phyloP scores from a whole-genome alignment of 2,329 filamentous ascomycete genomes.

The Helicocarpus griseus region DNA sequence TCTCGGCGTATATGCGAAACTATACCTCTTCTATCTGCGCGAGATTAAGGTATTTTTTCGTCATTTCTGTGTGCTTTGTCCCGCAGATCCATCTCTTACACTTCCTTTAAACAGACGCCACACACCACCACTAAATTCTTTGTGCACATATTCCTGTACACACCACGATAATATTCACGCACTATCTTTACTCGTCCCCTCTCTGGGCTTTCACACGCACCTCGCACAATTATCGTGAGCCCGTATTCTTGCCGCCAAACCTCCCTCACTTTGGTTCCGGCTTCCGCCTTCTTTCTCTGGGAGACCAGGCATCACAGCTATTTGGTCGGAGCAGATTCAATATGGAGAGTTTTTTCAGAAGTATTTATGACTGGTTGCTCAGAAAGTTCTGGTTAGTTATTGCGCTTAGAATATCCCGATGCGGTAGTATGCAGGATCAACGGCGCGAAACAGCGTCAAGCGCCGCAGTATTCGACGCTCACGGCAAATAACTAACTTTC shows the following conservation, averaged over 20 bases:
- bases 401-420: slow-evolving; percentile 6
- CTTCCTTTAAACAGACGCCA: slow-evolving; percentile 1
- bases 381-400: slow-evolving; percentile 90
- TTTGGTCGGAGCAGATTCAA: slow-evolving; percentile 18
- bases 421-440: background rate
- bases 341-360: slow-evolving; percentile 89
- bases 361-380: slow-evolving; percentile 96
- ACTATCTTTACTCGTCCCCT: slow-evolving; percentile 1
- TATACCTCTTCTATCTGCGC: background rate
- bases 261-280: background rate
- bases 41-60: slow-evolving; percentile 2
- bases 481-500: slow-evolving; percentile 10
- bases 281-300: background rate
- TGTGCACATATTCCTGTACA: slow-evolving; percentile 2
- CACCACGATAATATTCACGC: slow-evolving; percentile 4
- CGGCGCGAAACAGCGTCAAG: background rate
- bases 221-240: background rate
- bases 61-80: slow-evolving; percentile 6
- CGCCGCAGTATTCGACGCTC: background rate
- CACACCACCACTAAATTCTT: slow-evolving; percentile 2
- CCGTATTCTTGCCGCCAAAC: slow-evolving; percentile 1
- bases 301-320: background rate
- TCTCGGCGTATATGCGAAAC: background rate
- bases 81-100: slow-evolving; percentile 4
- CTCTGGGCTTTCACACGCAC: background rate